These are phyloP conservation scores for Talaromyces sp. DNA, from an alignment of 2,329 filamentous ascomycete genomes.

Conservation along the genomic window DNA sequence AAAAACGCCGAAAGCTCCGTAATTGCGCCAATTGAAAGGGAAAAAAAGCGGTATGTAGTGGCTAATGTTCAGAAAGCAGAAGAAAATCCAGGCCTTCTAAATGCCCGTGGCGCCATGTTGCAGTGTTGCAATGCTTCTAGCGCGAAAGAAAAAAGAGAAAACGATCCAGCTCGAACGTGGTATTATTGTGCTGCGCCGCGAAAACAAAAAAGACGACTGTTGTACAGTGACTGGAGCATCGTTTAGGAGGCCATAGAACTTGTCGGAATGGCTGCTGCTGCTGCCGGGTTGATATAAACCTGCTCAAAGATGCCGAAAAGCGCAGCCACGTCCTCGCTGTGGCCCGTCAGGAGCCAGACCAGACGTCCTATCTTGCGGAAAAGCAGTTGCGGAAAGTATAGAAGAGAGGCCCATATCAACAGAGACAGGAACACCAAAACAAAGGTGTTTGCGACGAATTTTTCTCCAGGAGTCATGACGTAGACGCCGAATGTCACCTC, in stretches of 20 bases:
- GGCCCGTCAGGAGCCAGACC: slow-evolving; percentile 36
- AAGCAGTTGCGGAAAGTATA: slow-evolving; percentile 35
- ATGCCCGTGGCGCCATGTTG: not conserved
- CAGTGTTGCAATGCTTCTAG: not conserved
- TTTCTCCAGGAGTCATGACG: slow-evolving; percentile 42
- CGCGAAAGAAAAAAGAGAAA: not conserved
- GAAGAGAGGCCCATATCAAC: slow-evolving; percentile 32
- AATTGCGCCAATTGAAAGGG: not conserved
- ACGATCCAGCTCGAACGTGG: not conserved
- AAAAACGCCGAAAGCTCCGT: not conserved
- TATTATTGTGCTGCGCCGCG: not conserved
- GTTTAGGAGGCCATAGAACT: slow-evolving; percentile 9
- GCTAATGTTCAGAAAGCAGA: not conserved
- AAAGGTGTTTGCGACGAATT: slow-evolving; percentile 38
- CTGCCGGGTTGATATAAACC: not conserved
- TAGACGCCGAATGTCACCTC: slow-evolving; percentile 45
- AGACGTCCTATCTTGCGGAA: slow-evolving; percentile 33
- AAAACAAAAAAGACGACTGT: not conserved
- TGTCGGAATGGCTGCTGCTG: slow-evolving; percentile 1
- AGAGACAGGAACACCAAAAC: slow-evolving; percentile 32
- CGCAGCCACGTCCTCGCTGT: slow-evolving; percentile 26
- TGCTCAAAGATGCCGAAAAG: slow-evolving; percentile 27
- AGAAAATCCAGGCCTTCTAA: not conserved
- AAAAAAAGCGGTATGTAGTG: not conserved
- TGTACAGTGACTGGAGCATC: not conserved